Evolutionary conservation across 2,329 filamentous ascomycete species (phyloP).

Genomic region (Cladophialophora yegresii): DNA sequence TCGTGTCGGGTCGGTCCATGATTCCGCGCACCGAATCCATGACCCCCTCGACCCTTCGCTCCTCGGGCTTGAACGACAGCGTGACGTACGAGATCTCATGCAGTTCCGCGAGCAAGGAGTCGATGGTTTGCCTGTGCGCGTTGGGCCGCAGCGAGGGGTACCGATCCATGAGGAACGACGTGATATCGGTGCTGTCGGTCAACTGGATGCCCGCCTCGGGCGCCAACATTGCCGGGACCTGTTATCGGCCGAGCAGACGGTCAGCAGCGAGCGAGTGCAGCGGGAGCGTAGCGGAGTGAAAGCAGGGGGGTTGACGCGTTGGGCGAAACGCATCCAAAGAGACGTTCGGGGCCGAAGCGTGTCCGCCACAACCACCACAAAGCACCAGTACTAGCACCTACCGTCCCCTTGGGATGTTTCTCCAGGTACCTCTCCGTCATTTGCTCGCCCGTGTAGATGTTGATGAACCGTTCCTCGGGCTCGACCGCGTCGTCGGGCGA

Average conservation of each 20-base stretch:
- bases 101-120: constrained; percentile 14
- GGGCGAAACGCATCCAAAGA: no score
- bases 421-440: constrained; percentile 18
- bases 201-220: constrained; percentile 2
- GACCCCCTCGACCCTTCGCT: constrained; percentile 17
- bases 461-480: constrained; percentile 9
- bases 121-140: constrained; percentile 12
- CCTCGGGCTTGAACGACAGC: constrained; percentile 22
- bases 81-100: constrained; percentile 20
- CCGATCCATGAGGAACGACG: constrained; percentile 10
- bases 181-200: constrained; percentile 22
- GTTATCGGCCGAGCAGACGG: background rate
- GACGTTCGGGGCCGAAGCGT: no score
- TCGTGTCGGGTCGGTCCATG: constrained; percentile 3
- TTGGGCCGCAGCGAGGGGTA: constrained; percentile 12
- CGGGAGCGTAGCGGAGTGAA: no score
- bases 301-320: no score
- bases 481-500: constrained; percentile 11
- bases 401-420: constrained; percentile 18
- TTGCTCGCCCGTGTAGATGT: constrained; percentile 22
- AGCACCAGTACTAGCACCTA: background rate
- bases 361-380: background rate
- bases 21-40: constrained; percentile 9
- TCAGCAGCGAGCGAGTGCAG: background rate
- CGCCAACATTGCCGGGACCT: constrained; percentile 13